These are phyloP conservation scores for Jackrogersella multiformis DNA, from an alignment of 495 filamentous ascomycete genomes.

Conservation along the genomic window DNA sequence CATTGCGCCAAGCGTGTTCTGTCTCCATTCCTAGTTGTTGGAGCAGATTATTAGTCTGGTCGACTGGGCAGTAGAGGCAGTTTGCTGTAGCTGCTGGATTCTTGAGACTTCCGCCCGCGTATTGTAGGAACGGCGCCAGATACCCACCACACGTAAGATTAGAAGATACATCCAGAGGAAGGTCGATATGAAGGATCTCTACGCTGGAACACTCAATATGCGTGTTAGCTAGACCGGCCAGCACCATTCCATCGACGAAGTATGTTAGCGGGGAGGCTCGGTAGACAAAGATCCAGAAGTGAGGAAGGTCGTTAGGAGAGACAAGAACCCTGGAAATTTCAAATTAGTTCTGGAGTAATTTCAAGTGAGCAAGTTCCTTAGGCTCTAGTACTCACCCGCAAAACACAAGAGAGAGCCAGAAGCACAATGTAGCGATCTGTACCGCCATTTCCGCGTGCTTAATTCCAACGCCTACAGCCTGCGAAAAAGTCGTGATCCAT, in stretches of 20 bases:
- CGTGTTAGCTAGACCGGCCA: slow-evolving; percentile 1
- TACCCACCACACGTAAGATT: slow-evolving; percentile 46
- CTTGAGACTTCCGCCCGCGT: neutral
- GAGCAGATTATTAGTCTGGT: slow-evolving; percentile 53
- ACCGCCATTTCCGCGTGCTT: slow-evolving; percentile 66
- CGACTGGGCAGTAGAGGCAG: slow-evolving; percentile 58
- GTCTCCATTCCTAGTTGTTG: slow-evolving; percentile 53
- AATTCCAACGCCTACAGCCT: slow-evolving; percentile 67
- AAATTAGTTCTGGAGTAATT: too few relatives aligned
- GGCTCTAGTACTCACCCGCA: slow-evolving; percentile 27
- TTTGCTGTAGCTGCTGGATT: slow-evolving; percentile 51
- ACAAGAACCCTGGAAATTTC: slow-evolving; percentile 16
- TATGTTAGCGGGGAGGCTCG: slow-evolving; percentile 69
- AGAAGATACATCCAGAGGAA: neutral
- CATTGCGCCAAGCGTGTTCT: slow-evolving; percentile 57
- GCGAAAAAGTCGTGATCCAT: slow-evolving; percentile 67
- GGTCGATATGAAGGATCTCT: neutral
- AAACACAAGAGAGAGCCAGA: slow-evolving; percentile 67
- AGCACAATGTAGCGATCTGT: slow-evolving; percentile 67
- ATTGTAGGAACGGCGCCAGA: slow-evolving; percentile 25
- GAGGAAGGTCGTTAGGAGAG: slow-evolving; percentile 56
- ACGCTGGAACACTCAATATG: slow-evolving; percentile 3
- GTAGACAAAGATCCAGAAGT: slow-evolving; percentile 77
- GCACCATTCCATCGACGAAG: slow-evolving; percentile 12
- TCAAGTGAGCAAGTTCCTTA: neutral